Evolutionary conservation across 139 green algal genomes (phyloP).

Genomic region (Gonium pectorale): DNA sequence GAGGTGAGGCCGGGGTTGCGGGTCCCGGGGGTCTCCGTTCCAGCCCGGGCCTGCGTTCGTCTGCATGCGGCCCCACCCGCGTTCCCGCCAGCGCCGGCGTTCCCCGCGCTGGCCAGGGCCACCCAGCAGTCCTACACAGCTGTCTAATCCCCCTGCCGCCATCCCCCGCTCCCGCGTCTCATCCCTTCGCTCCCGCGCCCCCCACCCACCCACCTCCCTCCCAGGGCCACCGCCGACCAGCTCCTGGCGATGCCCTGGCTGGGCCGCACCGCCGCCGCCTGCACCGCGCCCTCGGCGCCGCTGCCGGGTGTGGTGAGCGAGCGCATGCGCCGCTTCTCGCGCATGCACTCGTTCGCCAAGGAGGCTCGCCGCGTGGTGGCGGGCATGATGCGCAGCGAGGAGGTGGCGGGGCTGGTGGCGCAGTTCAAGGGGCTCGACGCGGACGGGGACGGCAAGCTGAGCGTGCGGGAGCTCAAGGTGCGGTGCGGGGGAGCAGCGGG

Average conservation of each 20-base stretch:
- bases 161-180: no score
- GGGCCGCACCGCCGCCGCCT: conserved; percentile 13
- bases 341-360: conserved; percentile 82
- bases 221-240: conserved; percentile 71
- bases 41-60: no score
- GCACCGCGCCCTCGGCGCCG: conserved; percentile 1
- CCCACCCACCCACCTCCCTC: neutral
- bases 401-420: conserved; percentile 61
- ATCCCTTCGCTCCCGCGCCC: no score
- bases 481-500: neutral
- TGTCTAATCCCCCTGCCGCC: neutral
- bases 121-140: neutral
- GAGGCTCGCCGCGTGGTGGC: conserved; percentile 25
- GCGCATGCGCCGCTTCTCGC: conserved; percentile 88
- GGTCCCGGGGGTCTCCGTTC: no score
- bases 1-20: neutral
- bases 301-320: conserved; percentile 73
- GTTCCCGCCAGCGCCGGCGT: no score
- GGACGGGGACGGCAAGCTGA: conserved; percentile 48
- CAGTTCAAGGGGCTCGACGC: conserved; percentile 69
- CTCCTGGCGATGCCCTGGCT: conserved; percentile 59
- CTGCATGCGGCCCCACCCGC: no score
- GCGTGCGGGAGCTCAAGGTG: conserved; percentile 23
- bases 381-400: conserved; percentile 67
- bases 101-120: no score